Base-by-base conservation (phyloP, 345 rosid species). In the Moricandia arvensis region DNA sequence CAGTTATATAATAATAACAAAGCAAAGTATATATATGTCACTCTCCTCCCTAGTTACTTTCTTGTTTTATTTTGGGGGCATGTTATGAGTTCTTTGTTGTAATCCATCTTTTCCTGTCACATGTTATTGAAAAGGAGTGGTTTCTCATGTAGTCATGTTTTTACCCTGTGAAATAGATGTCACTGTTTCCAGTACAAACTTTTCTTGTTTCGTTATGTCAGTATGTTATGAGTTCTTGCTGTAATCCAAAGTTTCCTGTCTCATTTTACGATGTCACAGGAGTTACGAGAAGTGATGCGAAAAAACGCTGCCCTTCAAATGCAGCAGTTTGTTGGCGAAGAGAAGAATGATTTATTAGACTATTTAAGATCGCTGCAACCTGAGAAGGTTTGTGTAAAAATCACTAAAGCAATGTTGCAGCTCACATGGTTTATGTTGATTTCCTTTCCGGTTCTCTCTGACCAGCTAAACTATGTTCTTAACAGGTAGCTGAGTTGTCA, bases 321-420 rank as follows among this genome's bases (percentile, higher is more conserved):
- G 98, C 98, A 91, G 75, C 98, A 90, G 75, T 91, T 94, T 83
- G 98, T 94, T 59, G 96, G 98, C 0, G 98, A 94, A 87, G 98
- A 94, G 86, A 90, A 89, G 88, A 94, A 94, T 76, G 98, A 94
- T 86, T 79, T 91, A 74, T 81, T 94, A 76, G 98, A 94, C 85
- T 94, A 91, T 81, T 83, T 94, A 81, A 85, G 98, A 81, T 94
- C 97, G 4, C 75, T 94, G 63, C 89, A 89, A 80, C 98, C 98
- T 33, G 98, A 94, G 80, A 94, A 94, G 97, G 98, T 93, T 69
- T 58, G 59, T 68, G 3, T 43, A 21, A 29, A 24, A 27, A 4
- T 16, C 47, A 0, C 58, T 65, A 29, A 49, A 63, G 27, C 47
- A 7, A 31, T 64, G 34, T 41, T 77, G 2, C 4, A 30, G 17